Conservation (phyloP, 768 basidiomycete species). For the Rossbeevera mucosa region DNA sequence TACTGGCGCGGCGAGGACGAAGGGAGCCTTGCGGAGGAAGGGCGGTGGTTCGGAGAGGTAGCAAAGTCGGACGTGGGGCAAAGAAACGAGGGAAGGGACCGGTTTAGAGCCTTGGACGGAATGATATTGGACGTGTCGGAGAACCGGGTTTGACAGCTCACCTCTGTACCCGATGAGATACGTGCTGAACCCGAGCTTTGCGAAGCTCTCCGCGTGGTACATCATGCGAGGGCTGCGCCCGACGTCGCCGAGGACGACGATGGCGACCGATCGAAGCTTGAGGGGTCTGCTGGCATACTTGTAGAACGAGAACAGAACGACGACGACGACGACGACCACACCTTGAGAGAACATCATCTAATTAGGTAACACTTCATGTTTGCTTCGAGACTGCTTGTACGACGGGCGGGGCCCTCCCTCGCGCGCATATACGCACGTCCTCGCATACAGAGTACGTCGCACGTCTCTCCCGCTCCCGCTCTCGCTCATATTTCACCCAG, state of each 20-base stretch:
- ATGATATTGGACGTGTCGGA: background rate
- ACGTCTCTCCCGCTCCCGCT: background rate
- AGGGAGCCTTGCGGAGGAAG: slow-evolving; percentile 52
- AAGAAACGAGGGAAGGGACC: slow-evolving; percentile 63
- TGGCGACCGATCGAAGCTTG: slow-evolving; percentile 65
- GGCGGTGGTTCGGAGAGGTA: slow-evolving; percentile 65
- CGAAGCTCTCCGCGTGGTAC: slow-evolving; percentile 95
- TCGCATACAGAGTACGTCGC: slow-evolving; percentile 33
- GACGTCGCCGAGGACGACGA: slow-evolving; percentile 93
- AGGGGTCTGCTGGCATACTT: slow-evolving; percentile 21
- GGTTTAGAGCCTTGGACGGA: slow-evolving; percentile 62
- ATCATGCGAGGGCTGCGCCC: slow-evolving; percentile 97
- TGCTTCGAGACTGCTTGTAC: slow-evolving; percentile 15
- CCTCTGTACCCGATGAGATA: slow-evolving; percentile 85
- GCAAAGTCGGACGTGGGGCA: slow-evolving; percentile 59
- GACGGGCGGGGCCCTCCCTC: slow-evolving; percentile 28
- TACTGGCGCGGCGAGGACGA: slow-evolving; percentile 70
- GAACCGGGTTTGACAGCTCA: slow-evolving; percentile 31
- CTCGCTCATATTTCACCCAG: slow-evolving; percentile 32
- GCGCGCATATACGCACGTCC: slow-evolving; percentile 20
- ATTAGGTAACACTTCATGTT: slow-evolving; percentile 11
- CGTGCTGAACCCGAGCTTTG: slow-evolving; percentile 70
- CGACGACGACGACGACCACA: slow-evolving; percentile 7
- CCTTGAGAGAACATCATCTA: background rate
- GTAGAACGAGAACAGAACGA: slow-evolving; percentile 12